Conservation (phyloP, 1,284 basidiomycete species). For the Sanghuangporus weigelae region DNA sequence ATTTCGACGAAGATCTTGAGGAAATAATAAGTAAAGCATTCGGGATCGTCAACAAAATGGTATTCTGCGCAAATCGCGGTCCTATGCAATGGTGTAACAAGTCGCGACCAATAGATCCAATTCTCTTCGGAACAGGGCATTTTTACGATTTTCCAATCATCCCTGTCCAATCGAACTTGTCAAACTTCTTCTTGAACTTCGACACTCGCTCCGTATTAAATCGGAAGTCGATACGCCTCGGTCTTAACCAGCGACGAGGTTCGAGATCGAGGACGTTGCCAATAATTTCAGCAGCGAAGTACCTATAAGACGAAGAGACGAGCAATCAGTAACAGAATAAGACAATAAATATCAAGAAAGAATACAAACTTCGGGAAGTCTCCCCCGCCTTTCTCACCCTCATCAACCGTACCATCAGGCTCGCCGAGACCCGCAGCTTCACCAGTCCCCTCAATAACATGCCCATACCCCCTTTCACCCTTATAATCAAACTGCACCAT, state of each 20-base stretch:
- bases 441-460: constrained; percentile 88
- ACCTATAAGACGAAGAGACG: constrained; percentile 40
- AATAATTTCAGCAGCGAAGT: constrained; percentile 94
- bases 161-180: constrained; percentile 75
- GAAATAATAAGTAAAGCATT: no score
- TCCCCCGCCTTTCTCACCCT: constrained; percentile 84
- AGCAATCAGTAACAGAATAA: constrained; percentile 15
- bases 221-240: constrained; percentile 66
- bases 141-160: constrained; percentile 43
- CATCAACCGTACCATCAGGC: constrained; percentile 62
- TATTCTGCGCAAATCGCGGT: no score
- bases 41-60: no score
- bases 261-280: constrained; percentile 89
- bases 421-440: constrained; percentile 61
- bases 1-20: no score
- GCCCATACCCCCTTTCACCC: constrained; percentile 95
- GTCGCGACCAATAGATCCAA: no score
- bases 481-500: constrained; percentile 98
- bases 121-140: neutral
- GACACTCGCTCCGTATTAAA: constrained; percentile 67
- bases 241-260: constrained; percentile 82
- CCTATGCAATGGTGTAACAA: no score
- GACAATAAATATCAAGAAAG: neutral
- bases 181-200: constrained; percentile 63
- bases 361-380: constrained; percentile 76